These are phyloP conservation scores for Isoetes taiwanensis DNA, from an alignment of 75 land plant genomes.

Conservation along the genomic window DNA sequence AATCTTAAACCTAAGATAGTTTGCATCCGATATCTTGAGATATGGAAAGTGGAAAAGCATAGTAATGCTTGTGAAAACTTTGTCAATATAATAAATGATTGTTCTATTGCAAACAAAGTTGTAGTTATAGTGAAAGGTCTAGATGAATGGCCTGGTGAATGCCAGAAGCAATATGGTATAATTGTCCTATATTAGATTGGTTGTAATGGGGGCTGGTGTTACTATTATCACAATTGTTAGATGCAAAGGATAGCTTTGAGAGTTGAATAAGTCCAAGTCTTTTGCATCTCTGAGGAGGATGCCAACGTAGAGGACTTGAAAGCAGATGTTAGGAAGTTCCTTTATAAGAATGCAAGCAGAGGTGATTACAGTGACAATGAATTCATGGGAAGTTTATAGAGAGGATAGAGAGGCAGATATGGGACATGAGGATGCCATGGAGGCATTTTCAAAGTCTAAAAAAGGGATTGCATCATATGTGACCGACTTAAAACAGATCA, in stretches of 20 bases:
- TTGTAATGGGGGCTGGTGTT: constrained; percentile 98
- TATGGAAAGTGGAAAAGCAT: constrained; percentile 87
- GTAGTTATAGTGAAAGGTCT: constrained; percentile 97
- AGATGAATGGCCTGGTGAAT: constrained; percentile 98
- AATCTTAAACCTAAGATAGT: constrained; percentile 97
- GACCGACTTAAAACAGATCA: constrained; percentile 37
- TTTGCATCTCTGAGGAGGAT: constrained; percentile 97
- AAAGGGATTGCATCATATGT: constrained; percentile 43
- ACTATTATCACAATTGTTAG: constrained; percentile 84
- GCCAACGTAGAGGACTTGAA: constrained; percentile 82
- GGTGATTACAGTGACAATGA: constrained; percentile 86
- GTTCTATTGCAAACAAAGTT: constrained; percentile 95
- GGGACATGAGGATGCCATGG: constrained; percentile 71
- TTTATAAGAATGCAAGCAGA: constrained; percentile 97
- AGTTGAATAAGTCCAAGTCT: constrained; percentile 96
- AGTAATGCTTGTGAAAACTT: constrained; percentile 63
- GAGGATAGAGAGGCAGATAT: constrained; percentile 38
- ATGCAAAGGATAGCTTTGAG: constrained; percentile 89
- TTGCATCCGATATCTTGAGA: constrained; percentile 99
- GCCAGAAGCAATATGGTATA: constrained; percentile 87
- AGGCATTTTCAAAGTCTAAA: constrained; percentile 75
- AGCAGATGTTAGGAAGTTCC: constrained; percentile 85
- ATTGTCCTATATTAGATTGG: constrained; percentile 98
- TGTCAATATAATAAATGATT: constrained; percentile 92
- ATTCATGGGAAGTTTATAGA: constrained; percentile 75